These are phyloP conservation scores for Trichosporon sp. DNA, from an alignment of 1,284 basidiomycete genomes.

Conservation along the genomic window DNA sequence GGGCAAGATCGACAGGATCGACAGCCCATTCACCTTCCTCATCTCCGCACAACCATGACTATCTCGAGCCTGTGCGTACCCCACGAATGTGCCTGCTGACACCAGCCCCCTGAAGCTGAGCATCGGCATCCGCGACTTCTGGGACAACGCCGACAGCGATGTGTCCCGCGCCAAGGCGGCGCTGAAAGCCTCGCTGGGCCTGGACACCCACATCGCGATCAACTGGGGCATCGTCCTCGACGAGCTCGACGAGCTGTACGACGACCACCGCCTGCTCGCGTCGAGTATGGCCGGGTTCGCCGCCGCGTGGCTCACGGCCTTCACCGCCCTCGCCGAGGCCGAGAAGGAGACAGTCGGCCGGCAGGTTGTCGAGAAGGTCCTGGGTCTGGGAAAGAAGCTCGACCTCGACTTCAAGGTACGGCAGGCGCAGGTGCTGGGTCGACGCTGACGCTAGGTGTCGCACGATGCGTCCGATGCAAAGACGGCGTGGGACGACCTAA, in stretches of 20 bases:
- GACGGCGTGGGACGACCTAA: neutral
- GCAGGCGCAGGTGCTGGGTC: neutral
- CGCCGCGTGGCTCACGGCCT: neutral
- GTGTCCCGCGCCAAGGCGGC: neutral
- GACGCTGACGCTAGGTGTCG: neutral
- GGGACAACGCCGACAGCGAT: conserved; percentile 1
- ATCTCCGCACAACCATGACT: neutral
- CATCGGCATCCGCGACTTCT: conserved; percentile 1
- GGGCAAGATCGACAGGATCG: neutral
- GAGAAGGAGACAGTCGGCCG: neutral
- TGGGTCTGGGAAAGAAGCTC: neutral
- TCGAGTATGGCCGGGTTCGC: neutral
- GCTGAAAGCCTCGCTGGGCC: neutral
- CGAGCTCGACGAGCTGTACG: conserved; percentile 2
- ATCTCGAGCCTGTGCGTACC: neutral
- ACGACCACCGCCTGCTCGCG: neutral
- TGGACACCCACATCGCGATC: neutral
- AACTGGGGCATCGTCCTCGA: neutral
- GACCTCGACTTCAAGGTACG: neutral
- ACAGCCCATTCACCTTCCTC: neutral
- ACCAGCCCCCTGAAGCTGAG: neutral
- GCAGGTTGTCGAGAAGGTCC: neutral
- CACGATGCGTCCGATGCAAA: neutral
- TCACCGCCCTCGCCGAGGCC: neutral
- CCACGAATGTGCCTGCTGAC: neutral